phyloP scores from a whole-genome alignment of 2,329 filamentous ascomycete species.

The Ceratocystis destructans region DNA sequence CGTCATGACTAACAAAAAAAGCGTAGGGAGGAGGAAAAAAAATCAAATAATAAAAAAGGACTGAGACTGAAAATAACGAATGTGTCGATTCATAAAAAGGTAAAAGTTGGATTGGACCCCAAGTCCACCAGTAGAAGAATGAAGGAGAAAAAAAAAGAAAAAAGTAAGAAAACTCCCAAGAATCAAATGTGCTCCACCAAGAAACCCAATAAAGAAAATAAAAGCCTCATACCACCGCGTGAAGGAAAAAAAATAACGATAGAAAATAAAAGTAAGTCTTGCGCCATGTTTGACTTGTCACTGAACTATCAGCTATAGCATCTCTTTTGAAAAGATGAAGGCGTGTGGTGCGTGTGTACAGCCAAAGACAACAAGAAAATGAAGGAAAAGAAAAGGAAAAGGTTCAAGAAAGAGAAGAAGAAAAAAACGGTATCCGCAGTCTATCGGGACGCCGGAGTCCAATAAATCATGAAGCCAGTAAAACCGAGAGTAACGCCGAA shows the following conservation, averaged over 20 bases:
- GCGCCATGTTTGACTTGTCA: background rate
- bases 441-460: conserved; percentile 13
- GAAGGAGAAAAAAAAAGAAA: conserved; percentile 8
- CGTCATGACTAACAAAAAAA: conserved; percentile 11
- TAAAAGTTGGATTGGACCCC: conserved; percentile 6
- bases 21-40: background rate
- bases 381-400: background rate
- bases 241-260: conserved; percentile 14
- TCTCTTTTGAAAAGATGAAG: background rate
- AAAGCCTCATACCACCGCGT: conserved; percentile 17
- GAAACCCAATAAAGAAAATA: conserved; percentile 6
- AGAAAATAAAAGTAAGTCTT: conserved; percentile 3
- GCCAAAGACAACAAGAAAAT: conserved; percentile 5
- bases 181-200: conserved; percentile 17
- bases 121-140: conserved; percentile 6
- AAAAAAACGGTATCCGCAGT: conserved; percentile 14
- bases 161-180: conserved; percentile 6
- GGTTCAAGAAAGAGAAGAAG: background rate
- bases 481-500: conserved; percentile 16
- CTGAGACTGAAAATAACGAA: conserved; percentile 8
- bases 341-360: background rate
- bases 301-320: background rate
- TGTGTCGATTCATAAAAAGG: conserved; percentile 7
- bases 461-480: conserved; percentile 14
- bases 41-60: conserved; percentile 6